Evolutionary conservation across 176 grass and related monocot species (phyloP), one percentile per base, ranked within the genome.

Genomic region (Coix lacrymajobi): DNA sequence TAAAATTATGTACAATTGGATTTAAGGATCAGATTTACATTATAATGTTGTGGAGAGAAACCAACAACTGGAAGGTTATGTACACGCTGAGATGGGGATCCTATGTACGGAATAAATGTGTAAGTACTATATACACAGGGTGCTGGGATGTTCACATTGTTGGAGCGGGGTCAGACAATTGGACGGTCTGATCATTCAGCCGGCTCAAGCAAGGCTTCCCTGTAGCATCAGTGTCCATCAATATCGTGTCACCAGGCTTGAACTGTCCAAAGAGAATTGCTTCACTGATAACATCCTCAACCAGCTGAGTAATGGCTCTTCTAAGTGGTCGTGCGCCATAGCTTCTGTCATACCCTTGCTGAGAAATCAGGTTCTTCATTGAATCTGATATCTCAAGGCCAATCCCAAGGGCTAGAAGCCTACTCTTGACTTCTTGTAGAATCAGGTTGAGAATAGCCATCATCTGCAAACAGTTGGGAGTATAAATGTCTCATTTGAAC

Each of bases 221-320:
- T 20, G 87, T 85, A 28, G 69, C 87, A 71, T 99, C 87, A 24
- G 84, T 78, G 54, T 94, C 97, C 52, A 99, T 88, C 80, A 87
- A 76, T 88, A 99, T 80, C 31, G 93, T 92, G 52, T 96, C 97
- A 5, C 91, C 93, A 29, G 89, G 77, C 69, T 92, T 92, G 67
- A 63, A 99, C 45, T 89, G 84, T 64, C 93, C 93, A 62, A 86
- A 84, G 62, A 99, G 97, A 86, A 99, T 93, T 44, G 87, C 90
- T 88, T 94, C 93, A 61, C 93, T 99, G 51, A 96, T 64, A 6
- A 89, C 89, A 89, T 94, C 97, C 76, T 99, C 97, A 43, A 99
- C 83, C 12, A 96, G 78, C 32, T 85, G 85, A 81, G 89, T 94
- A 45, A 99, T 83, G 0, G 91, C 91, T 49, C 97, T 91, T 73